Evolutionary conservation across 1,284 basidiomycete genomes (phyloP).

Genomic region (Mycosarcoma mackinlayi): DNA sequence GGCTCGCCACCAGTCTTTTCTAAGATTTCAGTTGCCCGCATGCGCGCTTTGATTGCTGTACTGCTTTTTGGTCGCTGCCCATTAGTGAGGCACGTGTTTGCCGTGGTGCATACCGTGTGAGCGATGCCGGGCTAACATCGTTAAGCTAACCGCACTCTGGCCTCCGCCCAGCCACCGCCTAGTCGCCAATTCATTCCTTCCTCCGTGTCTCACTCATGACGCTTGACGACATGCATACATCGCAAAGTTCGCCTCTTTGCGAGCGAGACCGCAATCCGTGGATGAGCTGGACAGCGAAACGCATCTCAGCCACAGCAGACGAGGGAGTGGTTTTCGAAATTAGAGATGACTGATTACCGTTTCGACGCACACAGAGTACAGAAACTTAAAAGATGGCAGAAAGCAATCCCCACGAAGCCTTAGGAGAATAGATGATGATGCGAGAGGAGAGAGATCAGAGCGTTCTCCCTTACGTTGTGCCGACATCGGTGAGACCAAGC

Average conservation of each 20-base stretch:
- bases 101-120: not conserved
- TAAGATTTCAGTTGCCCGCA: no score
- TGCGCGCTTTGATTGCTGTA: not conserved
- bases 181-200: no score
- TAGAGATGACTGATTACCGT: slow-evolving; percentile 8
- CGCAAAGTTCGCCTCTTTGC: no score
- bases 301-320: no score
- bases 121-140: not conserved
- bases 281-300: no score
- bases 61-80: not conserved
- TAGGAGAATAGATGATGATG: not conserved
- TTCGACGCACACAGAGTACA: not conserved
- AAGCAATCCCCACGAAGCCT: not conserved
- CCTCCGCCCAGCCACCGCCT: no score
- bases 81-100: slow-evolving; percentile 24
- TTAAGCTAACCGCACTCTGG: no score
- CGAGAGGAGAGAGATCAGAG: not conserved
- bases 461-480: slow-evolving; percentile 32
- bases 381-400: not conserved
- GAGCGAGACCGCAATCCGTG: no score
- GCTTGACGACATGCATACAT: no score
- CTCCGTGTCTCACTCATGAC: no score
- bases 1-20: no score
- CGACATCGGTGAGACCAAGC: slow-evolving; percentile 57
- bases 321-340: not conserved